phyloP scores from a whole-genome alignment of 306 rosid genomes.

The Vigna mungo region DNA sequence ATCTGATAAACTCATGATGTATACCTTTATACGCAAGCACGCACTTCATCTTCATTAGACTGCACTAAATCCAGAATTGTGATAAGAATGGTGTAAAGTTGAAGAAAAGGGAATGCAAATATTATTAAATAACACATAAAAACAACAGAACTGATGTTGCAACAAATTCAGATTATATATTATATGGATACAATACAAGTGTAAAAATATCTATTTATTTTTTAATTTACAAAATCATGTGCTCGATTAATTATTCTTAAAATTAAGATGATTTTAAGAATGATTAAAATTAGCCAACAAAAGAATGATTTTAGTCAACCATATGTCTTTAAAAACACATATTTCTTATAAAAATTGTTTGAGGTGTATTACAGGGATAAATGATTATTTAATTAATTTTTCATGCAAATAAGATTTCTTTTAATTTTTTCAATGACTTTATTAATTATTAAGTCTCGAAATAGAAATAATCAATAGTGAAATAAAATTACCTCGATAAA shows the following conservation, averaged over 20 bases:
- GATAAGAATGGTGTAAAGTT: conserved; percentile 20
- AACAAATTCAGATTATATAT: background rate
- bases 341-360: no score
- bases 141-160: background rate
- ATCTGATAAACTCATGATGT: background rate
- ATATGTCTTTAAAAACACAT: background rate
- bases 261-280: no score
- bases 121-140: background rate
- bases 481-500: background rate
- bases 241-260: background rate
- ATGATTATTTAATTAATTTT: background rate
- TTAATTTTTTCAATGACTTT: background rate
- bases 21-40: conserved; percentile 29
- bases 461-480: background rate
- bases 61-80: conserved; percentile 6
- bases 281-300: background rate
- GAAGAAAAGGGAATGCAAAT: background rate
- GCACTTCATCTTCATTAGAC: conserved; percentile 29
- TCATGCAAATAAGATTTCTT: background rate
- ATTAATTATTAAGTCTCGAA: background rate
- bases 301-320: no score
- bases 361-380: background rate
- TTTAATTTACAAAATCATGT: no score
- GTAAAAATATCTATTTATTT: background rate
- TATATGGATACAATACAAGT: background rate